These are phyloP conservation scores for Zymoseptoria ardabiliae DNA, from an alignment of 2,329 filamentous ascomycete genomes.

Conservation along the genomic window DNA sequence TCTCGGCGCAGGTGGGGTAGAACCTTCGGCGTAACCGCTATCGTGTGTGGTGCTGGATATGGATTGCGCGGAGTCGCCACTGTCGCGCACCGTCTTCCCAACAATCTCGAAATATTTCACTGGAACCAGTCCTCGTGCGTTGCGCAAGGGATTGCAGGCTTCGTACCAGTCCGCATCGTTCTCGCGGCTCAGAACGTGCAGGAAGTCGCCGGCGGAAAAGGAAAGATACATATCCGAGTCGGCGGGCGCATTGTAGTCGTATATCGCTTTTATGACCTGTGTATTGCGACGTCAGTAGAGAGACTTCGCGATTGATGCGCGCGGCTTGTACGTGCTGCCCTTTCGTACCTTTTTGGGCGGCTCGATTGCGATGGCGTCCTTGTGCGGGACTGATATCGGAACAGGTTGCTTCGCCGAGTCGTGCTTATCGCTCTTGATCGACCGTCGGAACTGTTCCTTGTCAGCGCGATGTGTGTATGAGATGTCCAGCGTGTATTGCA, in stretches of 20 bases:
- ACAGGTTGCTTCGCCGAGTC: constrained; percentile 51
- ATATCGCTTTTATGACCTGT: constrained; percentile 93
- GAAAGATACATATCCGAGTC: constrained; percentile 59
- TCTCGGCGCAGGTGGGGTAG: constrained; percentile 27
- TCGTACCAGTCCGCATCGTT: constrained; percentile 97
- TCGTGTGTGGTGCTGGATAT: constrained; percentile 62
- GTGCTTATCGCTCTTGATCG: constrained; percentile 82
- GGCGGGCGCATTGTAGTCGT: constrained; percentile 72
- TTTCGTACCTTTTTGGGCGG: constrained; percentile 81
- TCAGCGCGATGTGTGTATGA: neutral
- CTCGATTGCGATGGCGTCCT: constrained; percentile 79
- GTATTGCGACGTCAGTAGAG: neutral
- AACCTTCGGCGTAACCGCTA: constrained; percentile 71
- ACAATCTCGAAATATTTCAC: constrained; percentile 90
- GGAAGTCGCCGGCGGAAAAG: constrained; percentile 93
- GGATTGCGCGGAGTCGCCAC: constrained; percentile 45
- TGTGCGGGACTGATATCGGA: constrained; percentile 71
- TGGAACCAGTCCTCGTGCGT: constrained; percentile 83
- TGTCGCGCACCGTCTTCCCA: constrained; percentile 86
- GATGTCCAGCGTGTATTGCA: neutral
- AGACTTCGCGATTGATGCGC: neutral
- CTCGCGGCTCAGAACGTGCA: constrained; percentile 94
- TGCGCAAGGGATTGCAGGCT: constrained; percentile 88
- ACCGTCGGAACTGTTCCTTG: constrained; percentile 59
- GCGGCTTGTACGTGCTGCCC: neutral